Evolutionary conservation across 73 alveolate species (phyloP).

Genomic region (Symbiodinium pilosum): DNA sequence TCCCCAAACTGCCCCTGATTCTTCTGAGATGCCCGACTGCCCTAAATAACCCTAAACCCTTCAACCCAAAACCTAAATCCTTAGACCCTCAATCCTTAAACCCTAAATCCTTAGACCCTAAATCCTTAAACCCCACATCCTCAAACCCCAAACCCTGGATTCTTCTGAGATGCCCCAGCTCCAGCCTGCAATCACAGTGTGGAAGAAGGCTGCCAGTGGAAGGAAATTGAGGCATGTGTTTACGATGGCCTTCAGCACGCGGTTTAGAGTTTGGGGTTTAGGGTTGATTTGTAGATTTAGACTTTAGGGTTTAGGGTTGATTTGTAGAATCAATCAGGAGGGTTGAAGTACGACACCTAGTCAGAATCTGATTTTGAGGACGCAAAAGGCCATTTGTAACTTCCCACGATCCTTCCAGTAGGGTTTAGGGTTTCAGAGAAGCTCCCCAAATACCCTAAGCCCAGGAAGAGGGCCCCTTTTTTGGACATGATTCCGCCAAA

Average conservation of each 20-base stretch:
- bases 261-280: not conserved
- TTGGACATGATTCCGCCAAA: not conserved
- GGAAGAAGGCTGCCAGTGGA: constrained; percentile 66
- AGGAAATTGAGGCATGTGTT: not conserved
- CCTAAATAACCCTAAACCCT: too few species aligned
- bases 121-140: too few species aligned
- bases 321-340: not conserved
- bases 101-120: too few species aligned
- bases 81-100: too few species aligned
- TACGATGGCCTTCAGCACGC: not conserved
- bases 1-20: too few species aligned
- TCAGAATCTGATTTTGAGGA: too few species aligned
- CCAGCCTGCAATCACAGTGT: constrained; percentile 79
- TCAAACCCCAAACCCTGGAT: too few species aligned
- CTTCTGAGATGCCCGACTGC: too few species aligned
- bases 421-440: not conserved
- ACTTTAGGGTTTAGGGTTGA: not conserved
- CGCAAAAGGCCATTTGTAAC: not conserved
- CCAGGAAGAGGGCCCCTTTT: not conserved
- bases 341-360: not conserved
- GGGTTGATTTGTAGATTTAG: not conserved
- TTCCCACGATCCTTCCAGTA: not conserved
- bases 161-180: constrained; percentile 53
- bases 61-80: too few species aligned
- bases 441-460: not conserved